Base-by-base conservation (phyloP, 179 eudicot genomes). In the Pouteria campechiana region DNA sequence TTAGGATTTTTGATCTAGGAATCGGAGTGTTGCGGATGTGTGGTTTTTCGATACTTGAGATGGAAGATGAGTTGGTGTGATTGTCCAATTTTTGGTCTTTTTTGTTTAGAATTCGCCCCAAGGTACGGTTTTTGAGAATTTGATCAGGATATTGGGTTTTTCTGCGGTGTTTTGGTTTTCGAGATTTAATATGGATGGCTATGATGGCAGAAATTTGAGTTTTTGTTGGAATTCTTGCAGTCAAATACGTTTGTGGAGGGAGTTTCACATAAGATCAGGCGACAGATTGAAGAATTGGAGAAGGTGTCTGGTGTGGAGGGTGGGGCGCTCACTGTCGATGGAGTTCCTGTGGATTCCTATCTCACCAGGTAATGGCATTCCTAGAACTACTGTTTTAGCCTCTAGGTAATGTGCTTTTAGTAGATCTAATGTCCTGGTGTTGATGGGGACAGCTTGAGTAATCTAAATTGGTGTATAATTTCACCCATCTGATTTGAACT, bases 211-310 rank as follows among this genome's bases (percentile, higher is more conserved):
- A 31, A 47, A 43, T 54, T 17, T 10, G 37, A 35, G 38, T 32
- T 13, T 1, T 23, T 12, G n/a, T n/a, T n/a, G n/a, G n/a, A n/a
- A n/a, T 25, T 28, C 54, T 17, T 61, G 56, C 50, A 80, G 96
- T 74, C 92, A 17, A 87, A 83, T 72, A 72, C 59, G 36, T 87
- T 82, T 64, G 79, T 90, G 50, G 98, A 90, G 63, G 84, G 85
- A 35, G 90, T 74, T 49, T 79, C 94, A 11, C 96, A 79, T 58
- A 90, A 90, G 81, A 87, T 87, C 42, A 65, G 96, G 63, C 80
- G 96, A 47, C 96, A 90, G 85, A 78, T 90, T 54, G 96, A 81
- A 62, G 93, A 85, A 29, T 48, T 85, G 67, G 97, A 89, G 77
- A 76, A 64, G 73, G 70, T 72, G 16, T 78, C 93, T 0, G 93